phyloP scores from a whole-genome alignment of 108 stramenopile species.

The Discostella pseudostelligera region DNA sequence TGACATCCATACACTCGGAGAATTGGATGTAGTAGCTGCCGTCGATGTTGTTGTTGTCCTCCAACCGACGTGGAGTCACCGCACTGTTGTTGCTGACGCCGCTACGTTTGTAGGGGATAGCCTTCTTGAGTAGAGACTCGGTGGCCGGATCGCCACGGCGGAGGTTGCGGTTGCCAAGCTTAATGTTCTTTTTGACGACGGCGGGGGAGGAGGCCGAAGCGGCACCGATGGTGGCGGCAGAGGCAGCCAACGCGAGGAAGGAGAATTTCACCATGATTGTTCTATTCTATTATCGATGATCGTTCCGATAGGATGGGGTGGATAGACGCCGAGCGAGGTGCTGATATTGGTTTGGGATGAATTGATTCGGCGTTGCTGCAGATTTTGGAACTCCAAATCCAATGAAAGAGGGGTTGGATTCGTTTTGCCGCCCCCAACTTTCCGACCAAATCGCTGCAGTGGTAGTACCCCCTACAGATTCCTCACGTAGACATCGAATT shows the following conservation, averaged over 20 bases:
- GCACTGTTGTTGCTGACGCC: slow-evolving; percentile 1
- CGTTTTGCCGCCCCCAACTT: too few species aligned
- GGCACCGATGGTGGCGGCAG: slow-evolving; percentile 9
- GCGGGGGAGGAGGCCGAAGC: not conserved
- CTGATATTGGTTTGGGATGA: too few species aligned
- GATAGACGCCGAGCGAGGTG: too few species aligned
- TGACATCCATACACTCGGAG: slow-evolving; percentile 25
- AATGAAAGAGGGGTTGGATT: too few species aligned
- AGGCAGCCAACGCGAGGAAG: slow-evolving; percentile 14
- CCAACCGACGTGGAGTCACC: slow-evolving; percentile 6
- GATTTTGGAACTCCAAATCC: too few species aligned
- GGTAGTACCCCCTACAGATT: too few species aligned
- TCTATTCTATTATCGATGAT: not conserved
- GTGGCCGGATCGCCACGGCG: slow-evolving; percentile 24
- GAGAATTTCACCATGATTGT: slow-evolving; percentile 17
- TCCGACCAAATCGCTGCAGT: not conserved
- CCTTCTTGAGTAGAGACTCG: slow-evolving; percentile 30
- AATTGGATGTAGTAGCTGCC: slow-evolving; percentile 29
- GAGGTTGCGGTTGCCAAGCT: slow-evolving; percentile 26
- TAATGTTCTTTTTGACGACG: slow-evolving; percentile 13
- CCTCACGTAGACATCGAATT: too few species aligned
- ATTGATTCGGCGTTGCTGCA: too few species aligned
- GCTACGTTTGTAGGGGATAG: slow-evolving; percentile 24
- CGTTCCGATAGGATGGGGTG: not conserved
- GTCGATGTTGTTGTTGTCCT: slow-evolving; percentile 5